Evolutionary conservation across 805 yeast species (phyloP).

Genomic region (Cyberlindnera xishuangbannaensis): DNA sequence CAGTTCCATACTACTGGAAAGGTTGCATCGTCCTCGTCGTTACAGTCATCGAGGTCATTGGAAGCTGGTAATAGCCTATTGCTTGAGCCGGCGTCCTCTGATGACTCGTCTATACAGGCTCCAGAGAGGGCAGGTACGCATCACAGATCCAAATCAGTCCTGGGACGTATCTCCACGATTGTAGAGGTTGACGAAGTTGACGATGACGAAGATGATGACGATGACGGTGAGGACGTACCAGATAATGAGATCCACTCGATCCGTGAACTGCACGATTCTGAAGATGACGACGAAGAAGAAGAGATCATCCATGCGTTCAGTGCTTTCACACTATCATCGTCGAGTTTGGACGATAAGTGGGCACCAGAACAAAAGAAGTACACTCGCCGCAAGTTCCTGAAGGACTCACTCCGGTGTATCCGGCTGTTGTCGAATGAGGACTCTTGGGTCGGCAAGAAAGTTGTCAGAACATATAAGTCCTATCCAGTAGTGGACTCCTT

Average conservation of each 20-base stretch:
- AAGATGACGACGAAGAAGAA: conserved; percentile 19
- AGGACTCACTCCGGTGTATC: conserved; percentile 53
- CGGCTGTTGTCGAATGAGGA: conserved; percentile 47
- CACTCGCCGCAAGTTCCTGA: conserved; percentile 36
- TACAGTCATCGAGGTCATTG: background rate
- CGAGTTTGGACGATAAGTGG: conserved; percentile 39
- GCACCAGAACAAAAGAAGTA: conserved; percentile 35
- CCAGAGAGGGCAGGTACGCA: background rate
- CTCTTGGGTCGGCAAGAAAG: conserved; percentile 43
- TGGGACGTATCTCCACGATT: background rate
- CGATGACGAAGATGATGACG: conserved; percentile 19
- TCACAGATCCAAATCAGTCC: background rate
- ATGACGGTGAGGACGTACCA: conserved; percentile 11
- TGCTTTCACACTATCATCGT: background rate
- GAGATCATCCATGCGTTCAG: background rate
- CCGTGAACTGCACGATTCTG: conserved; percentile 21
- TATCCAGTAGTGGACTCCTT: background rate
- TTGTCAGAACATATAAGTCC: conserved; percentile 26
- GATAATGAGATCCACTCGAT: conserved; percentile 15
- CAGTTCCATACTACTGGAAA: background rate
- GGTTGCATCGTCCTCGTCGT: background rate
- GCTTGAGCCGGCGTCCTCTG: background rate
- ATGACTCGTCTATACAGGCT: background rate
- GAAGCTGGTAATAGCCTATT: no score
- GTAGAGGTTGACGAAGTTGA: background rate